Evolutionary conservation across 192 early-diverging fungal species (phyloP).

Genomic region (Coemansia erecta): DNA sequence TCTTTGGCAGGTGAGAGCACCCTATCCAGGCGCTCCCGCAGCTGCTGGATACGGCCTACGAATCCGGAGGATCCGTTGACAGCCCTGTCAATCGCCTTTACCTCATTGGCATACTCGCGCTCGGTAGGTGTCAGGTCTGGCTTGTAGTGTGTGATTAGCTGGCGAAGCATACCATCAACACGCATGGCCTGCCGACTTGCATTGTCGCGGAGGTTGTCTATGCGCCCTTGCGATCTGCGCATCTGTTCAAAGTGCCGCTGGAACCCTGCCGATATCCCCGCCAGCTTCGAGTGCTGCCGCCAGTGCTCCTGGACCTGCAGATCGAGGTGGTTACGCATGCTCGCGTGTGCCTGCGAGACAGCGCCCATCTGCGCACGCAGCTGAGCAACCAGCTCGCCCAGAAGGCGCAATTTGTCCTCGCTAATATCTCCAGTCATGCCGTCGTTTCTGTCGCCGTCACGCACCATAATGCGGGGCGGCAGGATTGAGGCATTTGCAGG

Average conservation of each 20-base stretch:
- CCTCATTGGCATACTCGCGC: constrained; percentile 26
- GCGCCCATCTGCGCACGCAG: constrained; percentile 50
- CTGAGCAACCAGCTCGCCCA: constrained; percentile 44
- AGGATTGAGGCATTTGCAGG: constrained; percentile 17
- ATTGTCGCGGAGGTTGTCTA: constrained; percentile 44
- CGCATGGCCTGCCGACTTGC: constrained; percentile 48
- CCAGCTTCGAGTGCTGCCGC: constrained; percentile 49
- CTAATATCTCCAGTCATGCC: constrained; percentile 24
- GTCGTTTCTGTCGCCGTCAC: constrained; percentile 11
- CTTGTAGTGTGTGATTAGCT: constrained; percentile 60
- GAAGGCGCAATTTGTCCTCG: constrained; percentile 28
- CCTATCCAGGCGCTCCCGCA: constrained; percentile 31
- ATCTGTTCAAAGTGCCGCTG: constrained; percentile 44
- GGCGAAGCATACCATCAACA: constrained; percentile 61
- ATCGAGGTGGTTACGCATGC: constrained; percentile 35
- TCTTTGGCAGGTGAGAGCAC: constrained; percentile 18
- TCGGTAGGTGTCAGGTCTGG: constrained; percentile 63
- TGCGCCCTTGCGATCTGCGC: constrained; percentile 38
- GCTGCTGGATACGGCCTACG: constrained; percentile 13
- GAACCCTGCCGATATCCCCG: constrained; percentile 37
- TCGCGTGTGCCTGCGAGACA: constrained; percentile 43
- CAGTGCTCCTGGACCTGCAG: constrained; percentile 49
- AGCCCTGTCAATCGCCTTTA: constrained; percentile 23
- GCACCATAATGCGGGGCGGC: constrained; percentile 45
- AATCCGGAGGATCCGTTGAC: constrained; percentile 35